Conservation (phyloP, 129 eudicot genomes). For the Heracleum sosnowskyi region DNA sequence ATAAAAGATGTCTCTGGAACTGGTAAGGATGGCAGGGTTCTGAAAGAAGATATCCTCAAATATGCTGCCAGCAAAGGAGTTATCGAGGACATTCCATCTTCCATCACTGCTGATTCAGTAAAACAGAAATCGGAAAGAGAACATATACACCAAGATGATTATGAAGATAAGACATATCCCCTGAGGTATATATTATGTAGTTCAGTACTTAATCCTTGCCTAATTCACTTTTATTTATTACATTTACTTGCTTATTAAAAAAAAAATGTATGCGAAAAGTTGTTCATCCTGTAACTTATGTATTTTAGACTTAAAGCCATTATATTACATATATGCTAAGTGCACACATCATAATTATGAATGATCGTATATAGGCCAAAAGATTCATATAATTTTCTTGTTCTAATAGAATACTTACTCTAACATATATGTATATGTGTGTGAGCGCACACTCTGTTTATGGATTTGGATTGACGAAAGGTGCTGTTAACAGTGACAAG, state of each 20-base stretch:
- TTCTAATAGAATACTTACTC: neutral
- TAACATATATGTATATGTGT: neutral
- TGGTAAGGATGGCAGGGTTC: conserved; percentile 79
- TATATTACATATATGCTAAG: neutral
- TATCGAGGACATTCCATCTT: conserved; percentile 25
- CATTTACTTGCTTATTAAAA: neutral
- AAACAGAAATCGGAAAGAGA: conserved; percentile 35
- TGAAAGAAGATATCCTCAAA: conserved; percentile 65
- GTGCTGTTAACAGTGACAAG: neutral
- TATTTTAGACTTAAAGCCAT: neutral
- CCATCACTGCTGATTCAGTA: conserved; percentile 18
- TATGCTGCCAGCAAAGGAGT: conserved; percentile 45
- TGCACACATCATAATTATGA: neutral
- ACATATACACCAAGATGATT: conserved; percentile 33
- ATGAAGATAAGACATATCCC: conserved; percentile 51
- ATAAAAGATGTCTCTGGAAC: conserved; percentile 59
- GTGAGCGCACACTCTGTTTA: neutral
- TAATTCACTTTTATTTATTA: neutral
- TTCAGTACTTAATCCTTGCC: neutral
- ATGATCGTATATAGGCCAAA: neutral
- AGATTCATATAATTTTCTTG: neutral
- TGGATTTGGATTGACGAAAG: neutral
- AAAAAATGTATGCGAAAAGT: neutral
- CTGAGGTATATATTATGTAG: conserved; percentile 47
- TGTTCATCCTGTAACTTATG: neutral